Base-by-base conservation (phyloP, 2,329 filamentous ascomycete species). In the Calonectria crousiana region DNA sequence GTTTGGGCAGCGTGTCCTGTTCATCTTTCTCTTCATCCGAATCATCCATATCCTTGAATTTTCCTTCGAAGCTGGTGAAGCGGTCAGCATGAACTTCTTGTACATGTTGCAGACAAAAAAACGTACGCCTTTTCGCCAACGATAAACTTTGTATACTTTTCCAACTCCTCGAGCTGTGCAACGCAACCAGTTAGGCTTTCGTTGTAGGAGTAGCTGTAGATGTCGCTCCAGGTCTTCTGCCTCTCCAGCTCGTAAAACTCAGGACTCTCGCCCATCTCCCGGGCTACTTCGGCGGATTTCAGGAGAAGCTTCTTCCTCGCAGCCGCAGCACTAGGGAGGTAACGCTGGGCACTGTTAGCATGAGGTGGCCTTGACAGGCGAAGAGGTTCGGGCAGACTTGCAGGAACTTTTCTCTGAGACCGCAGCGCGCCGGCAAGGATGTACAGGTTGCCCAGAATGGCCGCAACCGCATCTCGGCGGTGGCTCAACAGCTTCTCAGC, bases 381-480 rank as follows among this genome's bases (percentile, higher is more conserved):
- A 6, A 13, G 13, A 6, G 10, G 13, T 14, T 2, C 18, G 9
- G 10, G 23, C 1, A 16, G 23, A 79, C 86, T 78, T 79, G 88
- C 87, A 6, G 89, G 89, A 2, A 91, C 88, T 77, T 86, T 87
- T 32, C 86, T 83, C 60, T 87, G 84, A 0, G 88, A 87, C 41
- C 89, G 84, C 49, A 92, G 80, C 8, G 90, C 90, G 0, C 89
- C 89, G 0, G 90, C 89, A 1, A 92, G 84, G 53, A 91, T 86
- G 77, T 92, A 92, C 4, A 92, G 78, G 76, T 91, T 92, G 73
- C 89, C 89, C 6, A 92, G 81, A 26, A 92, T 88, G 2, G 88
- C 85, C 6, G 90, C 90, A 3, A 92, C 90, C 13, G 90, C 89
- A 78, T 92, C 90, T 53, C 90, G 85, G 14, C 90, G 86, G 73